phyloP scores from a whole-genome alignment of 108 stramenopile genomes.

The Cyclotella sp. region DNA sequence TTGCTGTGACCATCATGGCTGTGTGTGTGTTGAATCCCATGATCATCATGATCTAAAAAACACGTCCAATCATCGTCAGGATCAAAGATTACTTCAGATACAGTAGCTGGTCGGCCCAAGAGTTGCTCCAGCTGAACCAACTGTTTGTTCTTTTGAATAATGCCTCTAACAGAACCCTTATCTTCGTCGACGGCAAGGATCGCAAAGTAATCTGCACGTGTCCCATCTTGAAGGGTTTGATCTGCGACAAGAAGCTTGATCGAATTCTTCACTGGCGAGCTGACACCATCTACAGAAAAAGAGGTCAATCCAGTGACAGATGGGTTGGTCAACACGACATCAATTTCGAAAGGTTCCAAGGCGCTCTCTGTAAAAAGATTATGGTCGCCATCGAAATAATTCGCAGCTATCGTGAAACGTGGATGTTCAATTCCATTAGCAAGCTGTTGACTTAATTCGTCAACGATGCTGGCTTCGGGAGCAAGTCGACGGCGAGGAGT shows the following conservation, averaged over 20 bases:
- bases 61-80: not conserved
- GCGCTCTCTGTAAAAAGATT: not conserved
- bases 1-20: not conserved
- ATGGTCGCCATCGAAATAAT: not conserved
- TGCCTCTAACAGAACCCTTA: not conserved
- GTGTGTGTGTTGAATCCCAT: not conserved
- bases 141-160: not conserved
- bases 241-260: not conserved
- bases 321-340: not conserved
- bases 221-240: not conserved
- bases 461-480: not conserved
- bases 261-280: not conserved
- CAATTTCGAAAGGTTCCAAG: not conserved
- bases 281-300: not conserved
- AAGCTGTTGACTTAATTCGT: not conserved
- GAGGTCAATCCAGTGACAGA: not conserved
- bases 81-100: not conserved
- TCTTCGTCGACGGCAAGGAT: not conserved
- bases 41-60: not conserved
- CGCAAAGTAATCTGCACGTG: not conserved
- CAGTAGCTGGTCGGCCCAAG: not conserved
- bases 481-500: not conserved
- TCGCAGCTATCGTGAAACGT: not conserved
- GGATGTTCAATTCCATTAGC: not conserved
- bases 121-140: not conserved